Base-by-base conservation (phyloP, 2,329 filamentous ascomycete species). In the Aspergillus hiratsukae region DNA sequence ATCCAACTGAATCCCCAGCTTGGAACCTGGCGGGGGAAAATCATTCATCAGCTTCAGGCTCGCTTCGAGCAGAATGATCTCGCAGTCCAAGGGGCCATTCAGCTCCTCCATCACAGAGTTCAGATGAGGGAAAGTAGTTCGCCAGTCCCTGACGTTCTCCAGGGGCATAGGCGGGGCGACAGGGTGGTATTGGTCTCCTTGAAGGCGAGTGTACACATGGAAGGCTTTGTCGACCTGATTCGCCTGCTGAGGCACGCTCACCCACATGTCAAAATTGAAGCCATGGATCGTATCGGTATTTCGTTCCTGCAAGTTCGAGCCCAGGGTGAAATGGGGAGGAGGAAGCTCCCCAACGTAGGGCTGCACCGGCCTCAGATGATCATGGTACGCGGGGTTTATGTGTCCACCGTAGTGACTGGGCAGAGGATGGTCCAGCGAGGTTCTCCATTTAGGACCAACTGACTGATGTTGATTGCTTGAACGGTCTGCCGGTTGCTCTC, bases 201-300 rank as follows among this genome's bases (percentile, higher is more conserved):
- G 73, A 8, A 78, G 67, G 28, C 71, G 69, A 9, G 75, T 79
- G 61, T 78, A 80, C 41, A 66, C 66, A 63, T 79, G 77, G 35
- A 76, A 62, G n/a, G 73, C 71, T 54, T 73, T 69, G 46, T 76
- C 74, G 21, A 70, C 67, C 25, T 67, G 66, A 49, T 71, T 68
- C 5, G 66, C 69, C 54, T 73, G 69, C 45, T 72, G 64, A 49
- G 70, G 70, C 4, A 68, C 65, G 59, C 70, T 75, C 7, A 78
- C 75, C 74, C 75, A 78, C 76, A 79, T 79, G 48, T 75, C 72
- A 58, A 80, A 78, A 49, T 68, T 71, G 51, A 78, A 68, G 19
- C 69, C 70, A 57, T 72, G 64, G 29, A 76, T 64, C 46, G 59
- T 63, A 49, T 69, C 67, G 25, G 62, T 54, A 29, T 62, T 63